Percentiles rank a stretch among this genome's conserved stretches.
Evolutionary conservation across 164 flowering plant species (phyloP).

Genomic region (Liriodendron chinense): DNA sequence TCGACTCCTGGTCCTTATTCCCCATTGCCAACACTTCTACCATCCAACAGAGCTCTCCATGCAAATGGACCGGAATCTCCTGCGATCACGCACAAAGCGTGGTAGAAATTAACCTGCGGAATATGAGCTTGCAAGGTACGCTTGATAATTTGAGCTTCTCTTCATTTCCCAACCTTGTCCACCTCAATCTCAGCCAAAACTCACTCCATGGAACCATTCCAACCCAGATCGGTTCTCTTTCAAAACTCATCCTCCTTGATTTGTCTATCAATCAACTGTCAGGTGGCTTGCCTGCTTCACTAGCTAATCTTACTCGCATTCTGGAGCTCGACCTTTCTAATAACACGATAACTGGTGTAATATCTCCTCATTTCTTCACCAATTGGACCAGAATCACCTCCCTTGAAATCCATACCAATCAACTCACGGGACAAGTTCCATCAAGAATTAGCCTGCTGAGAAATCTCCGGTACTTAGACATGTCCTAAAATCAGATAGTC

Average conservation of each 20-base stretch:
- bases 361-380: conserved; percentile 19
- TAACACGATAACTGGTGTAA: conserved; percentile 14
- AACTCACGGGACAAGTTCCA: conserved; percentile 20
- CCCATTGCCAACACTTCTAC: background rate
- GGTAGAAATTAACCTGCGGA: conserved; percentile 6
- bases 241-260: background rate
- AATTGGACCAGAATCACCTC: conserved; percentile 9
- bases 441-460: conserved; percentile 27
- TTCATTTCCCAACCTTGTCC: conserved; percentile 20
- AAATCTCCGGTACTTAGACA: background rate
- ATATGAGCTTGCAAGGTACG: conserved; percentile 11
- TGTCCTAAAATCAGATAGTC: conserved; percentile 25
- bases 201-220: conserved; percentile 21
- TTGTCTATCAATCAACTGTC: conserved; percentile 6
- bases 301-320: conserved; percentile 24
- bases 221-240: background rate
- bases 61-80: conserved; percentile 20
- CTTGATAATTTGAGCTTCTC: conserved; percentile 18
- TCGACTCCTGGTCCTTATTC: background rate
- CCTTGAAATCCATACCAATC: conserved; percentile 11
- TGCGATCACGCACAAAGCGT: conserved; percentile 13
- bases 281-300: conserved; percentile 23
- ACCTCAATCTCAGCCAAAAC: conserved; percentile 15
- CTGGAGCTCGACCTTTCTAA: conserved; percentile 19
- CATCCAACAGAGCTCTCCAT: background rate